Evolutionary conservation across 2,329 filamentous ascomycete species (phyloP), one percentile per base, ranked within the genome.

Genomic region (Berkeleyomyces basicola): DNA sequence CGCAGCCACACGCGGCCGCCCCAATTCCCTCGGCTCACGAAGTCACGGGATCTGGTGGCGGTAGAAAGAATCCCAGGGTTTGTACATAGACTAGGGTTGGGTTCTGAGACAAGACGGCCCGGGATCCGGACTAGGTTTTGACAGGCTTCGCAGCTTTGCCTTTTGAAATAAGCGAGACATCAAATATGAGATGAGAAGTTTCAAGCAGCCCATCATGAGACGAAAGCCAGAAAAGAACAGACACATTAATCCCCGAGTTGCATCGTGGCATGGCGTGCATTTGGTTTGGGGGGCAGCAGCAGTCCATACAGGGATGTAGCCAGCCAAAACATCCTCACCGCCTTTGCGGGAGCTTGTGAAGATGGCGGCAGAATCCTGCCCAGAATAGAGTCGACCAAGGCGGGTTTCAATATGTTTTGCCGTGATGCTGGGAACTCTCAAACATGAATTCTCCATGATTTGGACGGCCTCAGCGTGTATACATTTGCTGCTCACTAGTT

Each of bases 291-390:
- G 23, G 23, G 23, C 23, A 23, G 23, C 23, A 23, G 23, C 23
- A 23, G 23, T 23, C 23, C 23, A 23, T 23, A 23, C 23, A 23
- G 23, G 23, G 23, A 23, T 23, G 23, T 2, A 23, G 23, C 23
- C 23, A 23, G 23, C 23, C 33, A 16, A 42, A 11, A 51, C 11
- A 16, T n/a, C 3, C 43, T 36, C 58, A 64, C 63, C 63, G 63
- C 63, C 59, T 61, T 64, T 44, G 44, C 6, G 33, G 14, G 23
- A 57, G 61, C 63, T 64, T 61, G 63, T 59, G 59, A 61, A 61
- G 59, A 51, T 51, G 33, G n/a, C 39, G 63, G 63, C 63, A 64
- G 63, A 64, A 64, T 64, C 63, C 58, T 61, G 42, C 33, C 42
- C n/a, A 44, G 31, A 51, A 37, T 23, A 23, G 4, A 14, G 10